Conservation (phyloP, 2,329 filamentous ascomycete genomes). For the Alternaria solani region DNA sequence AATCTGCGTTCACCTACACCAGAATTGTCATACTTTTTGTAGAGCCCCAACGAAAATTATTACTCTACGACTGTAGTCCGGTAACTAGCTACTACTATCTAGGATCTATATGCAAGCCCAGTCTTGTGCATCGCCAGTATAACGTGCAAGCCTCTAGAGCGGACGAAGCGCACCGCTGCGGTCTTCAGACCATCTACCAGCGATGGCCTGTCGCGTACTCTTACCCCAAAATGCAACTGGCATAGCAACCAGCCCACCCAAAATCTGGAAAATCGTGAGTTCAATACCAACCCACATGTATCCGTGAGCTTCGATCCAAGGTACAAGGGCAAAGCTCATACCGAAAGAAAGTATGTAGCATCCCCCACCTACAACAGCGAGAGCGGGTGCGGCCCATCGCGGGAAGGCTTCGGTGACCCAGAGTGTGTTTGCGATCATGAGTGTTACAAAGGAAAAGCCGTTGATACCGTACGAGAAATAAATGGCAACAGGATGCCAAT, state of each 20-base stretch:
- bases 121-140: not conserved
- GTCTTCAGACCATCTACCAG: constrained; percentile 38
- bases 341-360: constrained; percentile 34
- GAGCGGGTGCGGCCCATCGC: constrained; percentile 42
- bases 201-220: constrained; percentile 36
- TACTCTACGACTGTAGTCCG: not conserved
- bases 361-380: constrained; percentile 36
- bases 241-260: constrained; percentile 33
- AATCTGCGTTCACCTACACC: not conserved
- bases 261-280: constrained; percentile 47
- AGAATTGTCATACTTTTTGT: not conserved
- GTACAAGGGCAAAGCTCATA: constrained; percentile 33
- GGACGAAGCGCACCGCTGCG: constrained; percentile 40
- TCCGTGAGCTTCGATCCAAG: constrained; percentile 38
- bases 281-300: constrained; percentile 44
- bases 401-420: constrained; percentile 47
- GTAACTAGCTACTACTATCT: not conserved
- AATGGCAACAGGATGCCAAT: constrained; percentile 24
- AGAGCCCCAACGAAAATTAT: not conserved
- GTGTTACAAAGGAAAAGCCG: constrained; percentile 35
- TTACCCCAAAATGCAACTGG: constrained; percentile 46
- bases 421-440: constrained; percentile 37
- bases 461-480: constrained; percentile 42
- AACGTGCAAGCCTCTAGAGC: constrained; percentile 1
- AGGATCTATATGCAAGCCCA: not conserved